Evolutionary conservation across 2,329 filamentous ascomycete species (phyloP), one percentile per base, ranked within the genome.

Genomic region (Paraphaeosphaeria minitans): DNA sequence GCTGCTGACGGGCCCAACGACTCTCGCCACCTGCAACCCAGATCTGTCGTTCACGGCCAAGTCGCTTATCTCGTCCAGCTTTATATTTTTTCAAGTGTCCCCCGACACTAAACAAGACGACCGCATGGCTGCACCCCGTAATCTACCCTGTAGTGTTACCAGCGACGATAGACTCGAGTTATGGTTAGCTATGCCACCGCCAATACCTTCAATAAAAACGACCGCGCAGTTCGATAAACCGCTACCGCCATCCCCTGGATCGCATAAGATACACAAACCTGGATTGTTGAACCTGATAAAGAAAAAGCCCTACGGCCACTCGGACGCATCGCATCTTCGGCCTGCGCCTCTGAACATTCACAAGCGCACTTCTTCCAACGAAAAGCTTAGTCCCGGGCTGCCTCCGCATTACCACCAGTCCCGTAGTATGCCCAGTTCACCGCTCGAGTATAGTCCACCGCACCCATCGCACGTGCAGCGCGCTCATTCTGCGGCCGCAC

Each of bases 381-480:
- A 59, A 31, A 61, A 63, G 24, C 56, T 73, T 42, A 67, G 53
- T 50, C 61, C 70, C 35, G 66, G 73, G n/a, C 66, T 69, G 10
- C 48, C 58, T 42, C 59, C 62, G 31, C 58, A 66, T 37, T 59
- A 63, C 29, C 65, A 70, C 42, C 61, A 61, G 21, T 66, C 70
- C 52, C 69, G 67, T 16, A 77, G 74, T 60, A 75, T 76, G 73
- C 73, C 74, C 10, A 71, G 57, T 53, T 74, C 73, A 8, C 74
- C 74, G 14, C 63, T 64, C 42, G 62, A 57, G 47, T 66, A 65
- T 54, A 49, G 48, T 31, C 41, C 46, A 47, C 24, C 57, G 16
- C 56, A 63, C 52, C 58, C 63, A n/a, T 49, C 56, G 27, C 37
- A 53, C 27, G 52, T 67, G 52, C 57, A 62, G 52, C 70, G 67